Percentiles rank a stretch among this genome's conserved stretches.
These are phyloP conservation scores for Berberis vulgaris DNA, from an alignment of 164 flowering plant genomes.

Conservation along the genomic window DNA sequence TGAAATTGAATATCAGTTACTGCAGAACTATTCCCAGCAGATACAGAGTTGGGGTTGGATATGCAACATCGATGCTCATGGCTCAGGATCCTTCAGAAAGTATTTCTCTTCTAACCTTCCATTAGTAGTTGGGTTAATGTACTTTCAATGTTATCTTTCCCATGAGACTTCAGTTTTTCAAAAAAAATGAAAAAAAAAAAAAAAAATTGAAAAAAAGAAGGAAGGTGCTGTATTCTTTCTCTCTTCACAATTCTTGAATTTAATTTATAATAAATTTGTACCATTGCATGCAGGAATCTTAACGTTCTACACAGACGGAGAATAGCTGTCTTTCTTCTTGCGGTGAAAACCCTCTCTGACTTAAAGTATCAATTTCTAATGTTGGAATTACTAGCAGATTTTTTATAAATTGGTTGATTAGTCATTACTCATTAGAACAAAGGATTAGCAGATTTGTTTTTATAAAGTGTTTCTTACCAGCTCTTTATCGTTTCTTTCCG, in stretches of 20 bases:
- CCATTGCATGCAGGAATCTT: slow-evolving; percentile 51
- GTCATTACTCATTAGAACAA: too few relatives aligned
- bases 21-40: slow-evolving; percentile 66
- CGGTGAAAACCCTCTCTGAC: slow-evolving; percentile 33
- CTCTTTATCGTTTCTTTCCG: not conserved
- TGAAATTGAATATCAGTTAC: slow-evolving; percentile 73
- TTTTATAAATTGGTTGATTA: too few relatives aligned
- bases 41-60: slow-evolving; percentile 93
- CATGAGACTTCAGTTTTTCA: too few relatives aligned
- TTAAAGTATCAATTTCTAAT: not conserved
- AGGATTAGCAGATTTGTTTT: too few relatives aligned
- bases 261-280: not conserved
- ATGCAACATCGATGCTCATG: slow-evolving; percentile 54
- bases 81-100: slow-evolving; percentile 59
- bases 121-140: not conserved
- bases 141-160: too few relatives aligned
- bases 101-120: slow-evolving; percentile 17
- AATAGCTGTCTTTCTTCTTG: slow-evolving; percentile 45
- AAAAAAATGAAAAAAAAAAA: too few relatives aligned
- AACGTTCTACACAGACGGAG: slow-evolving; percentile 46
- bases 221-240: too few relatives aligned
- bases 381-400: too few relatives aligned
- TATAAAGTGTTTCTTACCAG: too few relatives aligned
- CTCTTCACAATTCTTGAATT: not conserved
- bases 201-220: too few relatives aligned